Evolutionary conservation across 768 basidiomycete genomes (phyloP).

Genomic region (Mycena venus): DNA sequence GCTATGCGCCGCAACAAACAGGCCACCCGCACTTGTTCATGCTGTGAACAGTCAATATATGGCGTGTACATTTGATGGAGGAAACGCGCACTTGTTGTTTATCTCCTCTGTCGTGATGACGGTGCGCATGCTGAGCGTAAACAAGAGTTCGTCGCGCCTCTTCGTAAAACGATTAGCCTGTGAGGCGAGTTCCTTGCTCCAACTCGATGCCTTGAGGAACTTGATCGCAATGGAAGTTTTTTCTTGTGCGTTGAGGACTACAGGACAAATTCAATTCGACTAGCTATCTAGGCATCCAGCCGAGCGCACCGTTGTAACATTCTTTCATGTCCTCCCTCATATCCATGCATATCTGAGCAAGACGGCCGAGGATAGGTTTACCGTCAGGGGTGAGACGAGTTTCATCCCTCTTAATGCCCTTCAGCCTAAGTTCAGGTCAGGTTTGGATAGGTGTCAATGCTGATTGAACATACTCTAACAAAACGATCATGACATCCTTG

Average conservation of each 20-base stretch:
- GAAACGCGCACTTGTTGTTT: neutral
- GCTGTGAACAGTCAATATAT: neutral
- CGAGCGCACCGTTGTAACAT: slow-evolving; percentile 24
- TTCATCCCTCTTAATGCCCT: slow-evolving; percentile 11
- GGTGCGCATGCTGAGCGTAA: neutral
- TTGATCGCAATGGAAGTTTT: slow-evolving; percentile 15
- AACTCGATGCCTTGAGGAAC: slow-evolving; percentile 21
- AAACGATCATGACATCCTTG: slow-evolving; percentile 24
- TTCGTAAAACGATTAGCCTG: slow-evolving; percentile 8
- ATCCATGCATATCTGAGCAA: slow-evolving; percentile 8
- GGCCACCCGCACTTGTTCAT: neutral
- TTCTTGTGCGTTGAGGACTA: slow-evolving; percentile 19
- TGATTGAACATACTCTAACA: slow-evolving; percentile 19
- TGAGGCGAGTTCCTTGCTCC: slow-evolving; percentile 13
- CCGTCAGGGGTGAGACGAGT: slow-evolving; percentile 3
- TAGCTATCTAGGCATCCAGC: neutral
- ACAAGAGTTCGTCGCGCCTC: slow-evolving; percentile 6
- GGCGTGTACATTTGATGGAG: neutral
- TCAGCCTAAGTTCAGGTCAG: neutral
- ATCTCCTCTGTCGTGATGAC: slow-evolving; percentile 20
- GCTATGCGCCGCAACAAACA: neutral
- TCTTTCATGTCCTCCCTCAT: slow-evolving; percentile 22
- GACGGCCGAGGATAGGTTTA: slow-evolving; percentile 6
- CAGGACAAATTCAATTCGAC: neutral
- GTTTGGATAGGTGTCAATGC: neutral